phyloP scores from a whole-genome alignment of 331 rosid species.

The Dryas integrifolia region DNA sequence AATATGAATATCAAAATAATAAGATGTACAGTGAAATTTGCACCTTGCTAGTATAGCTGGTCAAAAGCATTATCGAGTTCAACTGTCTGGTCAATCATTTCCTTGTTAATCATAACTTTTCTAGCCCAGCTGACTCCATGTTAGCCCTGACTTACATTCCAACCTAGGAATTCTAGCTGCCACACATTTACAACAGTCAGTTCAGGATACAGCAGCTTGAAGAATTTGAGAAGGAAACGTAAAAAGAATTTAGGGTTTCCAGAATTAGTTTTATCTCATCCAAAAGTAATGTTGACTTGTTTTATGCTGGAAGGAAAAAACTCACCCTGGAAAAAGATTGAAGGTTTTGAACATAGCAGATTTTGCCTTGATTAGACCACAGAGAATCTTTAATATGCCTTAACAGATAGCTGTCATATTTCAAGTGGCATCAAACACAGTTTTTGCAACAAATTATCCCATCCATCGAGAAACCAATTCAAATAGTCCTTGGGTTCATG shows the following conservation, averaged over 20 bases:
- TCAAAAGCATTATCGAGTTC: conserved; percentile 10
- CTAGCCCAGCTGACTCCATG: neutral
- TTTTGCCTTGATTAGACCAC: conserved; percentile 17
- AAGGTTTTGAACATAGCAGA: neutral
- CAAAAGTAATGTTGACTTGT: neutral
- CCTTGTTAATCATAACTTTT: conserved; percentile 8
- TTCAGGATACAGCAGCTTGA: neutral
- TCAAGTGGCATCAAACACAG: neutral
- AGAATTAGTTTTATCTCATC: neutral
- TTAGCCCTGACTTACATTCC: neutral
- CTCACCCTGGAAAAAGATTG: conserved; percentile 23
- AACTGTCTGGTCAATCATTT: conserved; percentile 10
- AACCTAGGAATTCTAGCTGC: conserved; percentile 8
- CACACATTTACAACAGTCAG: conserved; percentile 2
- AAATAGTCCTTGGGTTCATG: conserved; percentile 14
- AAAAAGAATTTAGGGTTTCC: neutral
- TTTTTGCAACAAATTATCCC: neutral
- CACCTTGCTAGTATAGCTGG: conserved; percentile 17
- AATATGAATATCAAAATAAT: neutral
- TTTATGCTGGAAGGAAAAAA: neutral
- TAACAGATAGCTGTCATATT: neutral
- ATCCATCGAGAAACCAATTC: conserved; percentile 8
- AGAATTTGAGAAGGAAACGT: neutral
- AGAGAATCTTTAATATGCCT: conserved; percentile 15
- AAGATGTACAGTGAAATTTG: conserved; percentile 2